Conservation (phyloP, 1,284 basidiomycete genomes). For the Fistulinella cinereoalba region DNA sequence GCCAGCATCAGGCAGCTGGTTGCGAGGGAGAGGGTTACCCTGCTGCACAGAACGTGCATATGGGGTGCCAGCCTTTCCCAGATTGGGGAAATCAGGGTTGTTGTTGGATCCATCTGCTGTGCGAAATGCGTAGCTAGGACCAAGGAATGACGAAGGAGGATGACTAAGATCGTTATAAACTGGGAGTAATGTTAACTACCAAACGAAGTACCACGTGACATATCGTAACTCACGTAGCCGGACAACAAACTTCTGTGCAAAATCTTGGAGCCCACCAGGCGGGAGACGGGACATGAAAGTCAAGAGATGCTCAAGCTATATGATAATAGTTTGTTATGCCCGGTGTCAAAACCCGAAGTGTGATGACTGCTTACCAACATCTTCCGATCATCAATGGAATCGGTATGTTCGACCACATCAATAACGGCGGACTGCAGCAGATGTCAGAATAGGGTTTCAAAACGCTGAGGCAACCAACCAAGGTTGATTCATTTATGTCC, state of each 20-base stretch:
- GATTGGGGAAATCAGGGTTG: conserved; percentile 64
- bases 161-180: conserved; percentile 79
- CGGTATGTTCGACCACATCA: conserved; percentile 55
- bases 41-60: conserved; percentile 82
- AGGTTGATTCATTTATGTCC: conserved; percentile 29
- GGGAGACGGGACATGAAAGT: conserved; percentile 61
- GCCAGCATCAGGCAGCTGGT: conserved; percentile 73
- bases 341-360: not conserved
- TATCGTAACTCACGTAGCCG: conserved; percentile 47
- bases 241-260: conserved; percentile 54
- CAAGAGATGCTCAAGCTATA: conserved; percentile 66
- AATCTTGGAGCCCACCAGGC: conserved; percentile 43
- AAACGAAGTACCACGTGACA: not conserved
- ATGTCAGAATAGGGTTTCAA: not conserved
- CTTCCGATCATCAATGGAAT: conserved; percentile 64
- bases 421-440: conserved; percentile 46
- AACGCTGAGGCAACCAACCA: conserved; percentile 14
- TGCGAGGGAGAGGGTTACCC: conserved; percentile 54
- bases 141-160: conserved; percentile 66
- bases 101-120: conserved; percentile 73
- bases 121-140: conserved; percentile 61
- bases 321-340: not conserved
- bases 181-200: conserved; percentile 24
- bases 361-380: conserved; percentile 39
- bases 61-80: conserved; percentile 72